Evolutionary conservation across 2,329 filamentous ascomycete genomes (phyloP).

Genomic region (Alternaria gaisen): DNA sequence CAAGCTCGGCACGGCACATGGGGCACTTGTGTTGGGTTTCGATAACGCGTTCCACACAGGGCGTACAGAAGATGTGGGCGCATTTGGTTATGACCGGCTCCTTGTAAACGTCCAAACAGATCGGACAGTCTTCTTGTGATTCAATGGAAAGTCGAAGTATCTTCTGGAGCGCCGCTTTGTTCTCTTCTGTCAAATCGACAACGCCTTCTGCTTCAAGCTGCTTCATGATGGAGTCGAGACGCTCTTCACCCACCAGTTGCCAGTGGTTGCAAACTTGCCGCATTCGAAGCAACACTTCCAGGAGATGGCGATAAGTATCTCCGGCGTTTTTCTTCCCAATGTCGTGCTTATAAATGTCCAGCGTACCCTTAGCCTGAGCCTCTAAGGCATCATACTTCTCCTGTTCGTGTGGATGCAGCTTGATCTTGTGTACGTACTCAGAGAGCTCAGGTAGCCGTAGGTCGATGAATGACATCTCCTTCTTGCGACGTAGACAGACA

Average conservation of each 20-base stretch:
- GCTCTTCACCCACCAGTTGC: constrained; percentile 76
- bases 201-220: constrained; percentile 73
- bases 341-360: constrained; percentile 66
- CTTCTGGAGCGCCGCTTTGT: constrained; percentile 74
- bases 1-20: constrained; percentile 77
- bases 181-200: constrained; percentile 76
- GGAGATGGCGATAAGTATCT: constrained; percentile 71
- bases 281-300: constrained; percentile 83
- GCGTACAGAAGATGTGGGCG: constrained; percentile 79
- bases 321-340: constrained; percentile 53
- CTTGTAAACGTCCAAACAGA: constrained; percentile 78
- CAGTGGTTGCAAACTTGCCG: constrained; percentile 90
- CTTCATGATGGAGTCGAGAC: constrained; percentile 75
- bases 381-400: constrained; percentile 78
- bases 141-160: constrained; percentile 81
- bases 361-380: constrained; percentile 76
- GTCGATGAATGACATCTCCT: constrained; percentile 89
- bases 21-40: constrained; percentile 82
- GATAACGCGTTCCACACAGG: constrained; percentile 79
- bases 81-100: constrained; percentile 84
- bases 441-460: constrained; percentile 78
- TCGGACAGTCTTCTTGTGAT: constrained; percentile 80
- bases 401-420: constrained; percentile 76
- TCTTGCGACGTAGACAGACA: constrained; percentile 81
- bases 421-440: constrained; percentile 78